Percentiles rank a stretch among this genome's conserved stretches.
phyloP scores from a whole-genome alignment of 495 filamentous ascomycete genomes.

The Xylaria flabelliformis region DNA sequence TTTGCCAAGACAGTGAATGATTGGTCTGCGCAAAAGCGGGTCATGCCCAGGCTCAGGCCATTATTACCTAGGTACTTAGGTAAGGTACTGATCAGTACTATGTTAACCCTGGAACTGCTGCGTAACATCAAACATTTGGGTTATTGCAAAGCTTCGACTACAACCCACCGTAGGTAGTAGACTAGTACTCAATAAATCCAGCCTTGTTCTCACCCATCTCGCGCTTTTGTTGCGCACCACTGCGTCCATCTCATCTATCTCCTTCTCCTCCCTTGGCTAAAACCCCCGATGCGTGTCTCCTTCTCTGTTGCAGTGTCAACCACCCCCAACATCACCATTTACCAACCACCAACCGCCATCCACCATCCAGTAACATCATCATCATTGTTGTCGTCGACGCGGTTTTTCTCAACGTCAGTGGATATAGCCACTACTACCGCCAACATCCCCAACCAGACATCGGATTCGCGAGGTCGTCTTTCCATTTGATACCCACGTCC shows the following conservation, averaged over 20 bases:
- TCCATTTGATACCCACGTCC: neutral
- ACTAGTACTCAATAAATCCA: constrained; percentile 8
- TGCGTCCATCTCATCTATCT: neutral
- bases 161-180: constrained; percentile 5
- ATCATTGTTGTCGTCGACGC: neutral
- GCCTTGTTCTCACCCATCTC: constrained; percentile 10
- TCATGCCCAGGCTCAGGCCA: no score
- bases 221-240: constrained; percentile 2
- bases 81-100: no score
- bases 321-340: constrained; percentile 2
- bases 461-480: neutral
- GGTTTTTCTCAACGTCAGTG: neutral
- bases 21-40: no score
- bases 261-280: neutral
- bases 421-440: neutral
- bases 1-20: no score
- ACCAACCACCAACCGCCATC: neutral
- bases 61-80: no score
- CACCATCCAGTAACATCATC: no score
- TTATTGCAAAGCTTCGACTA: constrained; percentile 5
- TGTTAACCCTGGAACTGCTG: neutral
- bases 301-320: constrained; percentile 1
- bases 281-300: constrained; percentile 1
- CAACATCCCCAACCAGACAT: neutral
- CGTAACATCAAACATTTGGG: neutral